Evolutionary conservation across 495 filamentous ascomycete genomes (phyloP).

Genomic region (Xylaria flabelliformis): DNA sequence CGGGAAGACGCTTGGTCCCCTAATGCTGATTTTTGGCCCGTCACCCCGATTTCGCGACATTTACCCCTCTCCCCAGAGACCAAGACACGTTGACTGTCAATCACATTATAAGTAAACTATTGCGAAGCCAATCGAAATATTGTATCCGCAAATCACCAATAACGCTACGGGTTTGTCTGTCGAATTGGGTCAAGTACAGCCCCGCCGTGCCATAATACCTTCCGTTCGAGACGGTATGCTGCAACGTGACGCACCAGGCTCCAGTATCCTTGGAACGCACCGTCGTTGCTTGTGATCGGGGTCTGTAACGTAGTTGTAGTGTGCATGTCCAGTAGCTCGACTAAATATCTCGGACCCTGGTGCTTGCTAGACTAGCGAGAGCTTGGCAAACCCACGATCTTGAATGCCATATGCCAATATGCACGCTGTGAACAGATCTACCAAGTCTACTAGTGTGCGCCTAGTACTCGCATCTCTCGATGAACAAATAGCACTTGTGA

Average conservation of each 20-base stretch:
- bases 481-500: conserved; percentile 1
- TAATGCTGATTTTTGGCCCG: not conserved
- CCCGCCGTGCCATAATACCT: conserved; percentile 6
- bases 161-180: not conserved
- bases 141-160: not conserved
- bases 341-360: conserved; percentile 12
- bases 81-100: not conserved
- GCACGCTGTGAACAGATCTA: conserved; percentile 18
- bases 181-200: not conserved
- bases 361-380: conserved; percentile 18
- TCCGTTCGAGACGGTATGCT: not conserved
- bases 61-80: not conserved
- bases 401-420: conserved; percentile 19
- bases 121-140: not conserved
- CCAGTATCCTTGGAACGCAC: conserved; percentile 2
- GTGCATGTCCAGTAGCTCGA: not conserved
- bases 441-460: conserved; percentile 4
- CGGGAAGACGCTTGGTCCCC: not conserved
- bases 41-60: not conserved
- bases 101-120: not conserved
- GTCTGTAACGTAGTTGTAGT: conserved; percentile 10
- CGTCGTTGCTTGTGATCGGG: conserved; percentile 12
- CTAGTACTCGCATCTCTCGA: conserved; percentile 1
- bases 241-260: conserved; percentile 25
- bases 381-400: conserved; percentile 22